Evolutionary conservation across 352 stramenopile species (phyloP).

Genomic region (Globisporangium cylindrosporum): DNA sequence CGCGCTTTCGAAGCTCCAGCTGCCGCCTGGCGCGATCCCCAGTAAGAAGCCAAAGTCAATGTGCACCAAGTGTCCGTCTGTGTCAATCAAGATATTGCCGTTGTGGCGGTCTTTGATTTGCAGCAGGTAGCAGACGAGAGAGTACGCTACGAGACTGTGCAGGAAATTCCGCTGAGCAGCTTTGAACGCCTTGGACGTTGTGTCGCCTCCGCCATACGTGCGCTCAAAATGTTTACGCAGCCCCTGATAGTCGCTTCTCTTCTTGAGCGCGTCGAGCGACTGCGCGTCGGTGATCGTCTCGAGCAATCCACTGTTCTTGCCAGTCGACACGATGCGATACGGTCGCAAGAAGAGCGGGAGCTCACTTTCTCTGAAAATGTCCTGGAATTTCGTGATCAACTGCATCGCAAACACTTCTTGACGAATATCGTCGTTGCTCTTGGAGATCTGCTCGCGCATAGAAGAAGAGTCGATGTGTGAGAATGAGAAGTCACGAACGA

Average conservation of each 20-base stretch:
- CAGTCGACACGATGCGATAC: slow-evolving; percentile 94
- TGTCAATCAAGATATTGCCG: slow-evolving; percentile 95
- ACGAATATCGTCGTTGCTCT: slow-evolving; percentile 95
- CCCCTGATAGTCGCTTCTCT: slow-evolving; percentile 77
- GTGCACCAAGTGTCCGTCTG: slow-evolving; percentile 89
- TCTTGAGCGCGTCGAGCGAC: slow-evolving; percentile 95
- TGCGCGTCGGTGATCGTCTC: slow-evolving; percentile 94
- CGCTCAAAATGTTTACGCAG: slow-evolving; percentile 91
- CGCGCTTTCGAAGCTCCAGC: slow-evolving; percentile 91
- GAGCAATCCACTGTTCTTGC: slow-evolving; percentile 90
- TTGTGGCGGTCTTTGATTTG: slow-evolving; percentile 96
- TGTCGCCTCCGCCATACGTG: slow-evolving; percentile 74
- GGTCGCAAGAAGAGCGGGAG: slow-evolving; percentile 92
- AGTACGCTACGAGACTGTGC: slow-evolving; percentile 67
- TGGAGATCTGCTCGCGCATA: slow-evolving; percentile 78
- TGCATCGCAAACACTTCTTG: slow-evolving; percentile 97
- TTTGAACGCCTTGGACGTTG: slow-evolving; percentile 36
- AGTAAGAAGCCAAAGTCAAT: slow-evolving; percentile 98
- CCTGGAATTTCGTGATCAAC: slow-evolving; percentile 91
- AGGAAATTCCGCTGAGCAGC: slow-evolving; percentile 60
- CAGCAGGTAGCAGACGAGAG: slow-evolving; percentile 84
- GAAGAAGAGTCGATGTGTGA: neutral
- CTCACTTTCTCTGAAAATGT: slow-evolving; percentile 89
- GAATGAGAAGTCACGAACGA: neutral
- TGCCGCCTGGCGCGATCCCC: slow-evolving; percentile 91